These are phyloP conservation scores for Fusarium algeriense DNA, from an alignment of 2,329 filamentous ascomycete species.

Conservation along the genomic window DNA sequence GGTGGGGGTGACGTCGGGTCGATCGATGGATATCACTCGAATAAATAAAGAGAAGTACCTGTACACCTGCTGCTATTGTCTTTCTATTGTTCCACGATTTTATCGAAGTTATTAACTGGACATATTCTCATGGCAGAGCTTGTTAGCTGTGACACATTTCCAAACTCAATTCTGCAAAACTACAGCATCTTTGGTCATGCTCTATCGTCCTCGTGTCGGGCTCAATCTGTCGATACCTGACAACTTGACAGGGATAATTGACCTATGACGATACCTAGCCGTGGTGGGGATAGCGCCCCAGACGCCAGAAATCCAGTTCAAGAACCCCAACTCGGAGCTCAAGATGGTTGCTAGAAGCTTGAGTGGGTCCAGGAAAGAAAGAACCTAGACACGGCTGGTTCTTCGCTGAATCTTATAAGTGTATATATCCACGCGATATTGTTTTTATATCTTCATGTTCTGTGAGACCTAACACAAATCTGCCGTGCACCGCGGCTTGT, in stretches of 20 bases:
- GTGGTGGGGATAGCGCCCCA: conserved; percentile 34
- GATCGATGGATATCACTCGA: conserved; percentile 29
- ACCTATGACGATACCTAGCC: conserved; percentile 44
- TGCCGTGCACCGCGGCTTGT: conserved; percentile 10
- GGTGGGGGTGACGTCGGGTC: conserved; percentile 46
- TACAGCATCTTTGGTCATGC: conserved; percentile 3
- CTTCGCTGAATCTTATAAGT: background rate
- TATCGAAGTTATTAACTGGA: background rate
- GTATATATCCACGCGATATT: background rate
- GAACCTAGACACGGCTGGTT: background rate
- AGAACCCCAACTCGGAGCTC: conserved; percentile 5
- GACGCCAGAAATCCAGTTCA: conserved; percentile 29
- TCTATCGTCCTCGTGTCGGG: conserved; percentile 23
- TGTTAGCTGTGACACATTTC: background rate
- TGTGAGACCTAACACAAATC: conserved; percentile 1
- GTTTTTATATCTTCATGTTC: background rate
- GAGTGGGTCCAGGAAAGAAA: conserved; percentile 2
- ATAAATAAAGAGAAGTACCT: conserved; percentile 21
- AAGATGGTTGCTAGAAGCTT: conserved; percentile 15
- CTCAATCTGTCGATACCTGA: conserved; percentile 44
- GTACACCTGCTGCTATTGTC: background rate
- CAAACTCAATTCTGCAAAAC: conserved; percentile 3
- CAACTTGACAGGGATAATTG: conserved; percentile 27
- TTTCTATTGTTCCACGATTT: background rate
- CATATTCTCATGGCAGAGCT: background rate